Conservation (phyloP, 208 protist species). For the Trichomonas gallinae region DNA sequence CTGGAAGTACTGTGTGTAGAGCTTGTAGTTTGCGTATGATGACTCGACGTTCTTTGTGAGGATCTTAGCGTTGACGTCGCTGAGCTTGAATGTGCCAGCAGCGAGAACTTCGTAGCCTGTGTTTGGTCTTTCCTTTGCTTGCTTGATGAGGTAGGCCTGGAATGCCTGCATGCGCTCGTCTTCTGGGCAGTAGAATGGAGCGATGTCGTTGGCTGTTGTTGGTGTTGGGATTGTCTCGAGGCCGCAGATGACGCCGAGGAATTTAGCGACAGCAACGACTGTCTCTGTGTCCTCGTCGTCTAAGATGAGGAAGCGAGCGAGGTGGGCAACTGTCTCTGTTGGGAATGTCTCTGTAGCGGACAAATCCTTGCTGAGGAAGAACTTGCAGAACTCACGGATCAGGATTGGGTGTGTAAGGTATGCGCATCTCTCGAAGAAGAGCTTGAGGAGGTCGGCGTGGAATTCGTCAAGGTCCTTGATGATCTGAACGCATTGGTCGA, state of each 20-base stretch:
- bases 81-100: background rate
- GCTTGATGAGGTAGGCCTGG: background rate
- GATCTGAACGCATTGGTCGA: background rate
- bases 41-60: background rate
- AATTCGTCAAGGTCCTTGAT: background rate
- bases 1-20: background rate
- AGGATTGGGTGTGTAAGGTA: background rate
- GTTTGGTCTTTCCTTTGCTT: background rate
- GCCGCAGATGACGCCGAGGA: background rate
- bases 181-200: background rate
- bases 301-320: background rate
- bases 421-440: background rate
- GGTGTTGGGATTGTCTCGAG: background rate
- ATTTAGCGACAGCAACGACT: background rate
- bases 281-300: background rate
- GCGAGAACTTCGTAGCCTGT: background rate
- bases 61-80: background rate
- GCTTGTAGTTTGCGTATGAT: background rate
- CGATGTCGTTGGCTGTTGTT: background rate
- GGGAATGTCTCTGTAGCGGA: background rate
- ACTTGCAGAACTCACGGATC: background rate
- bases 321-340: background rate
- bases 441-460: background rate
- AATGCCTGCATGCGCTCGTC: background rate
- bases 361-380: background rate